These are phyloP conservation scores for Cenococcum geophilum DNA, from an alignment of 495 filamentous ascomycete species.

Conservation along the genomic window DNA sequence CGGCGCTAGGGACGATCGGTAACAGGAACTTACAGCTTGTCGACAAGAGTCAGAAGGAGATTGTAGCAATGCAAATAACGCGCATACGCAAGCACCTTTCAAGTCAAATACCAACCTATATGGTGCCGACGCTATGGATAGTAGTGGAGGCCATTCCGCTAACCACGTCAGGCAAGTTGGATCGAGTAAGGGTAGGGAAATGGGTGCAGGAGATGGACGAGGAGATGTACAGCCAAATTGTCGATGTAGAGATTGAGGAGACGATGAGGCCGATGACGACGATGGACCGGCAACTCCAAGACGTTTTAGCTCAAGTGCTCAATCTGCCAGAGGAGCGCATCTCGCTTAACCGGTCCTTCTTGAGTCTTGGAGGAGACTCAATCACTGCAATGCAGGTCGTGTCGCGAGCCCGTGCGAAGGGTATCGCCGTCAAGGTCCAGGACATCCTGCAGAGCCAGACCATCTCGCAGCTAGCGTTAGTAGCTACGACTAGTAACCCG, in stretches of 20 bases:
- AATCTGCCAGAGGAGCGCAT: constrained; percentile 23
- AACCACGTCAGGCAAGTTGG: constrained; percentile 30
- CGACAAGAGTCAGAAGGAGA: constrained; percentile 11
- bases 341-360: constrained; percentile 18
- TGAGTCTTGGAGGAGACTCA: constrained; percentile 23
- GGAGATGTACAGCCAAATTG: constrained; percentile 12
- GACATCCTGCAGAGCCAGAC: constrained; percentile 27
- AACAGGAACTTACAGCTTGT: not conserved
- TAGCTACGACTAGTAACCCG: constrained; percentile 1
- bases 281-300: too few relatives aligned
- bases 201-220: constrained; percentile 26
- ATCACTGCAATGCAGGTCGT: constrained; percentile 30
- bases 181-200: constrained; percentile 21
- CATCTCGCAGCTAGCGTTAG: constrained; percentile 20
- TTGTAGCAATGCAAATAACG: constrained; percentile 13
- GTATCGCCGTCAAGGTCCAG: constrained; percentile 25
- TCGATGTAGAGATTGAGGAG: not conserved
- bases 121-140: constrained; percentile 31
- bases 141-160: constrained; percentile 22
- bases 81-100: constrained; percentile 23
- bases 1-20: not conserved
- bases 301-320: constrained; percentile 13
- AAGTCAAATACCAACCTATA: constrained; percentile 29
- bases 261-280: too few relatives aligned
- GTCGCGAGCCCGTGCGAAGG: constrained; percentile 22